Evolutionary conservation across 495 filamentous ascomycete genomes (phyloP).

Genomic region (Lichenothelia convexa): DNA sequence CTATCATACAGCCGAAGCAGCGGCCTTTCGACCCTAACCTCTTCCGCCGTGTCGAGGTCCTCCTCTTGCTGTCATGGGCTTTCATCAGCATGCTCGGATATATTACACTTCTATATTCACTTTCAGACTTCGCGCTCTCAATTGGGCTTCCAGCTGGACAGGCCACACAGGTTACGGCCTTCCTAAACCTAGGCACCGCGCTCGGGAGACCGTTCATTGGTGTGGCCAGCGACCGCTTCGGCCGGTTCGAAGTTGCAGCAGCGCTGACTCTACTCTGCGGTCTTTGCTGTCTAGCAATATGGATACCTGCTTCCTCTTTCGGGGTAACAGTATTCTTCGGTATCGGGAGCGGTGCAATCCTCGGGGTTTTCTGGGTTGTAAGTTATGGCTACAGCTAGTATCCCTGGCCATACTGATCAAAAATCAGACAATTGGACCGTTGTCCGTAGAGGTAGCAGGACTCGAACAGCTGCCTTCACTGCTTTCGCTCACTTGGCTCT

Average conservation of each 20-base stretch:
- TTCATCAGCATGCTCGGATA: slow-evolving; percentile 57
- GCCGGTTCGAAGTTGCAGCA: slow-evolving; percentile 48
- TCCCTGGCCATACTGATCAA: not conserved
- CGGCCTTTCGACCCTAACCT: slow-evolving; percentile 42
- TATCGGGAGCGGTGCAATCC: slow-evolving; percentile 47
- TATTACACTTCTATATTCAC: slow-evolving; percentile 49
- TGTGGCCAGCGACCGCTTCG: slow-evolving; percentile 44
- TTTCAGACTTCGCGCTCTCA: slow-evolving; percentile 46
- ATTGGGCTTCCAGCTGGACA: slow-evolving; percentile 48
- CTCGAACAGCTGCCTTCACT: slow-evolving; percentile 7
- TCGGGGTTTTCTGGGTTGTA: slow-evolving; percentile 47
- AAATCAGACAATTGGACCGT: slow-evolving; percentile 10
- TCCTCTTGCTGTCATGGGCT: slow-evolving; percentile 48
- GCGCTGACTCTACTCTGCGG: slow-evolving; percentile 40
- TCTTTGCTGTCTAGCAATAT: slow-evolving; percentile 43
- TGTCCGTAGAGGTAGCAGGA: slow-evolving; percentile 10
- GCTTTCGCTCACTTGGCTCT: slow-evolving; percentile 7
- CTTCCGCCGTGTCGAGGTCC: slow-evolving; percentile 19
- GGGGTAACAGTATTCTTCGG: slow-evolving; percentile 52
- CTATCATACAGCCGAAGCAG: slow-evolving; percentile 12
- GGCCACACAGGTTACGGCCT: slow-evolving; percentile 48
- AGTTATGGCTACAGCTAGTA: not conserved
- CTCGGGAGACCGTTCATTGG: slow-evolving; percentile 52
- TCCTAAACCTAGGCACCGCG: slow-evolving; percentile 49
- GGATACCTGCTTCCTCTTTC: slow-evolving; percentile 47